phyloP scores from a whole-genome alignment of 2,329 filamentous ascomycete species.

The Volutella citrinella region DNA sequence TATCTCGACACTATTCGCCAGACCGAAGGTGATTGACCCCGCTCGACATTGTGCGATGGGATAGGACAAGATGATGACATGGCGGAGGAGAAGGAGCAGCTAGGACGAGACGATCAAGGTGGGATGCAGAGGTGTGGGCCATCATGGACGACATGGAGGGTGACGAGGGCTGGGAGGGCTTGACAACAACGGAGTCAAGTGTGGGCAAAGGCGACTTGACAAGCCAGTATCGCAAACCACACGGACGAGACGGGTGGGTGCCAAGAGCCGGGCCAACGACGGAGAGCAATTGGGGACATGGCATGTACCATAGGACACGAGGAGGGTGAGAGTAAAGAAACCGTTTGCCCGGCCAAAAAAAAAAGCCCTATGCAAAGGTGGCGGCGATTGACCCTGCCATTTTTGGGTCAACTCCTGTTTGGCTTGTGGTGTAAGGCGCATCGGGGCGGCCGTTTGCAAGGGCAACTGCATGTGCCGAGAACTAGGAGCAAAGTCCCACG shows the following conservation, averaged over 20 bases:
- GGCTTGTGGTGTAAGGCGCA: conserved; percentile 20
- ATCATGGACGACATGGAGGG: conserved; percentile 26
- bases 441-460: conserved; percentile 17
- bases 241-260: conserved; percentile 14
- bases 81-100: conserved; percentile 25
- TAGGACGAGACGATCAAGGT: conserved; percentile 32
- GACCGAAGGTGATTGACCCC: conserved; percentile 36
- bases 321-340: conserved; percentile 27
- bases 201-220: conserved; percentile 24
- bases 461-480: conserved; percentile 26
- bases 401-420: too few relatives aligned
- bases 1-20: conserved; percentile 42
- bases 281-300: conserved; percentile 16
- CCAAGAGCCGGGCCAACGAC: conserved; percentile 23
- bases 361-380: too few relatives aligned
- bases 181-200: conserved; percentile 24
- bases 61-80: conserved; percentile 33
- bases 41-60: conserved; percentile 31
- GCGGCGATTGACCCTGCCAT: too few relatives aligned
- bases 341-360: conserved; percentile 14
- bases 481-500: conserved; percentile 9
- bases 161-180: conserved; percentile 15
- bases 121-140: conserved; percentile 34
- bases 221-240: conserved; percentile 9
- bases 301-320: conserved; percentile 17